Conservation (phyloP, 2,329 filamentous ascomycete species). For the Aureobasidium sp. region DNA sequence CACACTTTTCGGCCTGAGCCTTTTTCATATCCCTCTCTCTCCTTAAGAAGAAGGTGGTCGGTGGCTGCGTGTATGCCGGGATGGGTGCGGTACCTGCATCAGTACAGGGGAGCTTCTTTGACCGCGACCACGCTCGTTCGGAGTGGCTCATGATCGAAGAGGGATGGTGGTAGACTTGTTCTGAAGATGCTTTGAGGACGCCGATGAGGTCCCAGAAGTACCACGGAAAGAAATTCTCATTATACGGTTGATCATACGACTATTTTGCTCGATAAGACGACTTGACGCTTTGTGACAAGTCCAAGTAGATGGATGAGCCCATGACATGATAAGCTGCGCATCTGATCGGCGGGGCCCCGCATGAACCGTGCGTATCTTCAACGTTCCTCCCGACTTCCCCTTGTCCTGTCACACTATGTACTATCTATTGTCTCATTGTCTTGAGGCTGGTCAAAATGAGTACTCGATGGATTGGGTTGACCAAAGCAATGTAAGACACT, state of each 20-base stretch:
- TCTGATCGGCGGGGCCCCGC: no score
- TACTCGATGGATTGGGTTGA: no score
- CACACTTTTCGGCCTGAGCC: constrained; percentile 18
- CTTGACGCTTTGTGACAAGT: background rate
- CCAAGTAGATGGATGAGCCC: background rate
- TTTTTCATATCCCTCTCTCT: constrained; percentile 43
- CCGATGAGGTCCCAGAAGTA: no score
- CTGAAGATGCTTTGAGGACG: no score
- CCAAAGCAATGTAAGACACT: background rate
- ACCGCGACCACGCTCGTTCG: background rate
- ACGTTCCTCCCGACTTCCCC: no score
- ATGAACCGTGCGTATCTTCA: background rate
- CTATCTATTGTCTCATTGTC: no score
- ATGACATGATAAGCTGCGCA: background rate
- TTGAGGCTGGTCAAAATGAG: no score
- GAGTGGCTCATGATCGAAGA: background rate
- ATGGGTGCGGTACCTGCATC: constrained; percentile 7
- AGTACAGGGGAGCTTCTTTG: constrained; percentile 1
- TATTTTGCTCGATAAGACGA: background rate
- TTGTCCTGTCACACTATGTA: no score
- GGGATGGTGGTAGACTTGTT: background rate
- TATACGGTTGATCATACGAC: background rate
- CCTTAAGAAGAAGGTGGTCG: constrained; percentile 52
- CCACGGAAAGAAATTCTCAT: background rate
- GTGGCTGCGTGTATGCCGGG: constrained; percentile 29